Conservation (phyloP, 148 eudicot species). For the Bassia scoparia region DNA sequence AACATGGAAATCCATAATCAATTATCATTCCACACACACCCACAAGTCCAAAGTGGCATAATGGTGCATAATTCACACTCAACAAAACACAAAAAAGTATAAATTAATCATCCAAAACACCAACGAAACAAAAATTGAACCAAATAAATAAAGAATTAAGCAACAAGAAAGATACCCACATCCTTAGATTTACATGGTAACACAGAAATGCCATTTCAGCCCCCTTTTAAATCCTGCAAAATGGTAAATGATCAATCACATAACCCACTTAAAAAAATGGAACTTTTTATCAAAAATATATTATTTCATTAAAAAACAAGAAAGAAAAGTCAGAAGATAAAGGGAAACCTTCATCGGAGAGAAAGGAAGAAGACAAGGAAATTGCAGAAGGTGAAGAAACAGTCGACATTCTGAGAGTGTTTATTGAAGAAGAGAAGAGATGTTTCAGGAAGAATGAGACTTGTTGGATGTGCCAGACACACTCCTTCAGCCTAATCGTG, state of each 20-base stretch:
- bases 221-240: constrained; percentile 31
- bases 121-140: background rate
- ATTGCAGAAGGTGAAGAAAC: constrained; percentile 22
- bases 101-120: background rate
- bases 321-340: background rate
- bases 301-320: too few relatives aligned
- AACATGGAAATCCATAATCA: background rate
- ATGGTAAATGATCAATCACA: background rate
- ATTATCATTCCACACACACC: background rate
- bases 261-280: background rate
- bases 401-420: constrained; percentile 17
- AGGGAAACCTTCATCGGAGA: constrained; percentile 22
- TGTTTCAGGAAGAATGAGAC: background rate
- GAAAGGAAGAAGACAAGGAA: constrained; percentile 26
- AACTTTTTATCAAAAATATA: too few relatives aligned
- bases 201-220: constrained; percentile 13
- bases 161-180: constrained; percentile 17
- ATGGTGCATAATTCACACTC: too few relatives aligned
- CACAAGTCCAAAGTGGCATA: background rate
- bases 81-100: too few relatives aligned
- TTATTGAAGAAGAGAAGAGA: background rate
- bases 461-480: constrained; percentile 6
- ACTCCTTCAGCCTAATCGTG: background rate
- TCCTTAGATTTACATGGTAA: constrained; percentile 21
- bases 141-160: background rate